Conservation (phyloP, 2,329 filamentous ascomycete species). For the Phialocephala subalpina region DNA sequence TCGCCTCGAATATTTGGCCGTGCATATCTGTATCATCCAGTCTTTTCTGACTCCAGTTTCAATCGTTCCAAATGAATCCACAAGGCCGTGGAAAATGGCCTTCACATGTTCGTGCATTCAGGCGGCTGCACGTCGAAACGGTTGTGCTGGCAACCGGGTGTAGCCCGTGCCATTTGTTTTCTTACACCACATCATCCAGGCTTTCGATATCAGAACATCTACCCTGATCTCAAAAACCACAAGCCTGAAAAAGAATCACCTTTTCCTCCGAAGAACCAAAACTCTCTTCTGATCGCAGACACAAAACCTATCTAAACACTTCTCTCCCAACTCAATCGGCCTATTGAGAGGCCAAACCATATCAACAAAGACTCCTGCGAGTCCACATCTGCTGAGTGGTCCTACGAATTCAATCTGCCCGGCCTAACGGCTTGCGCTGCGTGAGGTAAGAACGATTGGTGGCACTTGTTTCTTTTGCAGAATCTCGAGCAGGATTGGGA, state of each 20-base stretch:
- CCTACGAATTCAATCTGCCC: slow-evolving; percentile 61
- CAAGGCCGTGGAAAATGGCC: too few relatives aligned
- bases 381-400: slow-evolving; percentile 59
- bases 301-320: neutral
- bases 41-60: too few relatives aligned
- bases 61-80: too few relatives aligned
- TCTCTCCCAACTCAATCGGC: slow-evolving; percentile 30
- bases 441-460: slow-evolving; percentile 68
- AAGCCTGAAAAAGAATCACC: neutral
- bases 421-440: slow-evolving; percentile 85
- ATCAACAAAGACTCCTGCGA: slow-evolving; percentile 43
- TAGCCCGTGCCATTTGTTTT: slow-evolving; percentile 19
- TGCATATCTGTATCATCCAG: too few relatives aligned
- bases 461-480: neutral
- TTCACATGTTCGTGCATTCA: neutral
- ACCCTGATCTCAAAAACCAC: slow-evolving; percentile 17
- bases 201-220: neutral
- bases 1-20: too few relatives aligned
- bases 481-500: neutral
- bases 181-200: slow-evolving; percentile 13
- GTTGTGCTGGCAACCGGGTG: neutral
- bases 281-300: neutral
- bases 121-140: neutral
- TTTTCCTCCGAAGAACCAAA: slow-evolving; percentile 11
- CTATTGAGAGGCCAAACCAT: slow-evolving; percentile 38